These are phyloP conservation scores for Aspergillus thermomutatus DNA, from an alignment of 2,329 filamentous ascomycete species.

Conservation along the genomic window DNA sequence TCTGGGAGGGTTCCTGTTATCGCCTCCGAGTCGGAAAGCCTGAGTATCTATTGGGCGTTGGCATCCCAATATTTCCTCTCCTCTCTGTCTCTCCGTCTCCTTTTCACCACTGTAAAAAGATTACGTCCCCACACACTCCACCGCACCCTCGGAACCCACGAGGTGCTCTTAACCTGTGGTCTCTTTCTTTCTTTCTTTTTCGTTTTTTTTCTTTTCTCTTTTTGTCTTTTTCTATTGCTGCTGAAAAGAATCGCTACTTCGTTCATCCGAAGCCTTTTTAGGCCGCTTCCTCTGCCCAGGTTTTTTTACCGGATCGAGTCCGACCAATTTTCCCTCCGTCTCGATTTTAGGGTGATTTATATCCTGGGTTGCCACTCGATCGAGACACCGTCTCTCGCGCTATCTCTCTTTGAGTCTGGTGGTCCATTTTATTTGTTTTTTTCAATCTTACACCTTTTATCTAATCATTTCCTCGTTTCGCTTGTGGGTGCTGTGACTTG, in stretches of 20 bases:
- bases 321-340: conserved; percentile 22
- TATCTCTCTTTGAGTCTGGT: conserved; percentile 22
- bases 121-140: conserved; percentile 32
- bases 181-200: not conserved
- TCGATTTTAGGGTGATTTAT: conserved; percentile 24
- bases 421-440: conserved; percentile 10
- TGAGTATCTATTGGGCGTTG: not conserved
- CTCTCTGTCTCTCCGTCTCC: conserved; percentile 4
- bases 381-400: conserved; percentile 22
- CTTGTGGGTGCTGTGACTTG: conserved; percentile 3
- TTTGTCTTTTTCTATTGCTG: conserved; percentile 13
- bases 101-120: conserved; percentile 13
- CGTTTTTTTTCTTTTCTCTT: conserved; percentile 5
- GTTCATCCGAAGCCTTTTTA: conserved; percentile 27
- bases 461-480: conserved; percentile 4
- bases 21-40: not conserved
- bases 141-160: conserved; percentile 39
- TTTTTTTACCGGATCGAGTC: conserved; percentile 25
- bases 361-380: conserved; percentile 23
- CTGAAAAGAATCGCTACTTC: conserved; percentile 22
- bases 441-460: conserved; percentile 1
- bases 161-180: conserved; percentile 20
- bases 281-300: conserved; percentile 26
- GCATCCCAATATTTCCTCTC: conserved; percentile 4
- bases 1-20: not conserved